phyloP scores from a whole-genome alignment of 352 stramenopile genomes.

The Elongisporangium undulatum region DNA sequence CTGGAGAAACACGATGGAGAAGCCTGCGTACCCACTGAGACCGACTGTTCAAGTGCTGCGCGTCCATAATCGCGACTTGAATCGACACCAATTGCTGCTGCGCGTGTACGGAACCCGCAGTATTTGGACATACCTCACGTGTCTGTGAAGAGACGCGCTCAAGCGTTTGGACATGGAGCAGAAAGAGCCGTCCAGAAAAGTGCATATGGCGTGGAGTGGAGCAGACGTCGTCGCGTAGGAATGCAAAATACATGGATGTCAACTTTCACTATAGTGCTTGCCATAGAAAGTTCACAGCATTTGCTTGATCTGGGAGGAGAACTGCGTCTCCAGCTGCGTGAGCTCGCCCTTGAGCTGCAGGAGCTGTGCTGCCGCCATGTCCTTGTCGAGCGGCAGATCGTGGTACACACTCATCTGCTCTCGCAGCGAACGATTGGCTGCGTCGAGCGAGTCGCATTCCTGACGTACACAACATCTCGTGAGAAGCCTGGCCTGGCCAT shows the following conservation, averaged over 20 bases:
- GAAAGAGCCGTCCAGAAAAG: too few relatives aligned
- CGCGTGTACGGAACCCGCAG: too few relatives aligned
- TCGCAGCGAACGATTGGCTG: constrained; percentile 18
- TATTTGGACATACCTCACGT: too few relatives aligned
- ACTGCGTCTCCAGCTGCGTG: constrained; percentile 36
- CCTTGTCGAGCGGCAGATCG: constrained; percentile 29
- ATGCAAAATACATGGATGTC: too few relatives aligned
- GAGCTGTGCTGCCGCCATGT: constrained; percentile 28
- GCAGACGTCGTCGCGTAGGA: too few relatives aligned
- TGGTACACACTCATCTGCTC: constrained; percentile 30
- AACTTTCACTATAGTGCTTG: not conserved
- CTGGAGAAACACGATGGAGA: too few relatives aligned
- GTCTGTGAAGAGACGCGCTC: too few relatives aligned
- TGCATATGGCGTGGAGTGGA: too few relatives aligned
- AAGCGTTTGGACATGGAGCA: too few relatives aligned
- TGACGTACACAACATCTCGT: constrained; percentile 1
- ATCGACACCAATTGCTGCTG: not conserved
- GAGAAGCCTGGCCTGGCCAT: constrained; percentile 1
- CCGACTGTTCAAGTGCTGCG: too few relatives aligned
- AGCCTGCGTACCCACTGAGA: too few relatives aligned
- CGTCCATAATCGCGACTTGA: not conserved
- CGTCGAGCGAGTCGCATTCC: constrained; percentile 31
- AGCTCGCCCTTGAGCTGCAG: constrained; percentile 26
- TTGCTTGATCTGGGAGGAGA: constrained; percentile 39
- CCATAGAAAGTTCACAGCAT: constrained; percentile 22